Base-by-base conservation (phyloP, 1,139 yeast genomes). In the Candida albicans region DNA sequence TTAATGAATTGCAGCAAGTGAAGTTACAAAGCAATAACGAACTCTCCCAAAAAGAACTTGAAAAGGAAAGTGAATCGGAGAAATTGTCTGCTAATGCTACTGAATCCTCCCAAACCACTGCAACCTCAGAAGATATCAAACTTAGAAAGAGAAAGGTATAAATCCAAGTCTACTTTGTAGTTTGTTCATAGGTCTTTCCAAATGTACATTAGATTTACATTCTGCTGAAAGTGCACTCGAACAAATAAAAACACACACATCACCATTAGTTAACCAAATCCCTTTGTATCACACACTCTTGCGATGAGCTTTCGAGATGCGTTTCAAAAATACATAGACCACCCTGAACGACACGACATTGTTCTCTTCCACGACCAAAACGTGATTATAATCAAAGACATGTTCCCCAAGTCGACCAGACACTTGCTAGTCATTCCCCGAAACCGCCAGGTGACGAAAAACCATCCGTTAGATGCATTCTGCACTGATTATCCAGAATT, bases 351-450 rank as follows among this genome's bases (percentile, higher is more conserved):
- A 35, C 49, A 49, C 30, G 61, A 59, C 4, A 46, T 55, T 2
- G 59, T 65, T 1, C 49, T 82, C 1, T 78, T 58, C 49, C 58
- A 65, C 42, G 85, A 84, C 48, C 76, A 74, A 0, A 62, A 75
- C 22, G 83, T 73, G 9, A 76, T 81, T 3, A 77, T 87, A 1
- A 67, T 87, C 15, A 63, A 64, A 38, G 95, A 87, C 58, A 59
- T 59, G 39, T 87, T 67, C 56, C 89, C 93, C 12, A 87, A 87
- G 57, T 67, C 91, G 1, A 53, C 65, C 12, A 66, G 79, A 24
- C 96, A 87, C 57, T 73, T 74, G 48, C 64, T 87, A 40, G 67
- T 87, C 1, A 61, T 87, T 27, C 91, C 95, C 1, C 65, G 83
- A 46, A 66, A 70, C 41, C 46, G 49, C 0, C 39, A 52, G 6